Conservation (phyloP, 208 protist genomes). For the Crithidia bombi region DNA sequence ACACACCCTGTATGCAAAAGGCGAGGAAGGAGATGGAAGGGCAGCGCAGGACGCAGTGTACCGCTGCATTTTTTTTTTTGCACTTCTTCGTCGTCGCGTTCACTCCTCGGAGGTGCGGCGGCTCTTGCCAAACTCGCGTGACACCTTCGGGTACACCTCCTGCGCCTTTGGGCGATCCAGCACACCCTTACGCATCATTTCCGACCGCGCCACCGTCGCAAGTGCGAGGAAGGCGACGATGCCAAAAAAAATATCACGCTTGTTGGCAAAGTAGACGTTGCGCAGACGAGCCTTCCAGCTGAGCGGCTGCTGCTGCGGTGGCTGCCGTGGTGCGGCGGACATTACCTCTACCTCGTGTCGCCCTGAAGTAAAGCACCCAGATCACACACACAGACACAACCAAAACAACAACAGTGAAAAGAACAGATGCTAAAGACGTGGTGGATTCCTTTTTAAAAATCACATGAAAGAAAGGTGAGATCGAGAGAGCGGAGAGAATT, state of each 20-base stretch:
- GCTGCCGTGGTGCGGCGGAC: background rate
- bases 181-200: conserved; percentile 61
- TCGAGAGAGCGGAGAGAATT: too few relatives aligned
- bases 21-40: too few relatives aligned
- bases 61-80: too few relatives aligned
- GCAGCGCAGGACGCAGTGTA: too few relatives aligned
- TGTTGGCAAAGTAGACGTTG: conserved; percentile 43
- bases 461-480: too few relatives aligned
- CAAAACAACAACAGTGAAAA: too few relatives aligned
- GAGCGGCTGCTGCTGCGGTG: conserved; percentile 13
- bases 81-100: background rate
- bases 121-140: conserved; percentile 54
- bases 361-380: too few relatives aligned
- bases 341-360: background rate
- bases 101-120: conserved; percentile 23
- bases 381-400: conserved; percentile 4
- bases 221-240: conserved; percentile 57
- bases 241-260: conserved; percentile 66
- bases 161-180: conserved; percentile 33
- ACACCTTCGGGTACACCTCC: conserved; percentile 43
- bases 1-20: too few relatives aligned
- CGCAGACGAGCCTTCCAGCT: conserved; percentile 33
- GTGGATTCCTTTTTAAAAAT: too few relatives aligned
- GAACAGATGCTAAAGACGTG: too few relatives aligned
- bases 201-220: conserved; percentile 44